phyloP scores from a whole-genome alignment of 2,329 filamentous ascomycete genomes.

The Pseudogymnoascus destructans region DNA sequence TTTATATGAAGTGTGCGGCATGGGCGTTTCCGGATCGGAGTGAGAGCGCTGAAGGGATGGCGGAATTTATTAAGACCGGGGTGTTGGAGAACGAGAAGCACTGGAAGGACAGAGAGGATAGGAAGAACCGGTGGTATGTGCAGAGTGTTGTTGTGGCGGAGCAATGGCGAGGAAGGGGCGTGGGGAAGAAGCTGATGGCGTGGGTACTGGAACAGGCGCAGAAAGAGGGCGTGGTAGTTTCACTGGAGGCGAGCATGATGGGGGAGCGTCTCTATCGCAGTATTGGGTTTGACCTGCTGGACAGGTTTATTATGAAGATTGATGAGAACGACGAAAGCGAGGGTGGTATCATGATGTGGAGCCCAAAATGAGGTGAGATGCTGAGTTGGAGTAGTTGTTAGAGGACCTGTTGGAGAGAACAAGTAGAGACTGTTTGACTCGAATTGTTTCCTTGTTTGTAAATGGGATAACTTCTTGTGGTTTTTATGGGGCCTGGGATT shows the following conservation, averaged over 20 bases:
- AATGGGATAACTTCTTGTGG: too few species aligned
- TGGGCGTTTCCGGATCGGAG: slow-evolving; percentile 13
- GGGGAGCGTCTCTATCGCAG: slow-evolving; percentile 20
- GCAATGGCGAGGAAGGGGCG: slow-evolving; percentile 18
- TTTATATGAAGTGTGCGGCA: slow-evolving; percentile 7
- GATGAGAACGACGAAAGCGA: background rate
- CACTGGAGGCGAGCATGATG: slow-evolving; percentile 17
- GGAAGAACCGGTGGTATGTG: slow-evolving; percentile 20
- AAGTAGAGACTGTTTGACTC: background rate
- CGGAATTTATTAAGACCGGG: slow-evolving; percentile 9
- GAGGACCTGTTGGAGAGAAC: background rate
- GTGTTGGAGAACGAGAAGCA: slow-evolving; percentile 11
- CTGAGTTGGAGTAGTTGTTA: background rate
- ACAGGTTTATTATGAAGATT: background rate
- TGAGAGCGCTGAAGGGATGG: slow-evolving; percentile 8
- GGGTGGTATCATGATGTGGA: slow-evolving; percentile 3
- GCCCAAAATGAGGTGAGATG: background rate
- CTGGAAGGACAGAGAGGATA: slow-evolving; percentile 16
- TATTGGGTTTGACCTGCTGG: slow-evolving; percentile 18
- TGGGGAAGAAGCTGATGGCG: slow-evolving; percentile 21
- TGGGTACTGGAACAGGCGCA: slow-evolving; percentile 19
- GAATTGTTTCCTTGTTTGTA: background rate
- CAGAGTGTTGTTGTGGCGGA: slow-evolving; percentile 17
- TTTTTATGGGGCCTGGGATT: background rate
- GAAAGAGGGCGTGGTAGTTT: slow-evolving; percentile 18